These are phyloP conservation scores for Colletotrichum echinochloae DNA, from an alignment of 2,329 filamentous ascomycete genomes.

Conservation along the genomic window DNA sequence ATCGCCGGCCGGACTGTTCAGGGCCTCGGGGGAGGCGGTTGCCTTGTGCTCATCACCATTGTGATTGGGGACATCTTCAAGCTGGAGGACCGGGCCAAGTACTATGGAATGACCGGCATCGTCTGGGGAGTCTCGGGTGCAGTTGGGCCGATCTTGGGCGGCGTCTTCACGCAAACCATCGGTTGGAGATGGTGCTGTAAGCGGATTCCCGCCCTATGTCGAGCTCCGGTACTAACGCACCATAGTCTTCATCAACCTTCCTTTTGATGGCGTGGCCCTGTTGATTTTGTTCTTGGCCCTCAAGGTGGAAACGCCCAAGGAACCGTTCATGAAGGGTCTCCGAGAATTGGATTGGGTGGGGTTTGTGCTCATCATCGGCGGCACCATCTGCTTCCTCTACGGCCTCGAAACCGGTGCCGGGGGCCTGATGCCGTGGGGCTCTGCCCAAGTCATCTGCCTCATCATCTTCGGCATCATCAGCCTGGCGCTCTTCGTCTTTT, in stretches of 20 bases:
- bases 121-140: slow-evolving; percentile 67
- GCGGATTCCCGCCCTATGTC: slow-evolving; percentile 45
- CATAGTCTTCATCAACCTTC: slow-evolving; percentile 58
- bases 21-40: slow-evolving; percentile 52
- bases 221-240: slow-evolving; percentile 3
- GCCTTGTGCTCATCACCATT: slow-evolving; percentile 52
- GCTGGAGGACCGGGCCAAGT: slow-evolving; percentile 49
- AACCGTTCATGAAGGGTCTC: slow-evolving; percentile 64
- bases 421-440: slow-evolving; percentile 62
- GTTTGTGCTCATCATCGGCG: slow-evolving; percentile 65
- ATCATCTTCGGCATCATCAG: slow-evolving; percentile 62
- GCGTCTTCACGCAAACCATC: slow-evolving; percentile 67
- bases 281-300: slow-evolving; percentile 48
- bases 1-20: slow-evolving; percentile 51
- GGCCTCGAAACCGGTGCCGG: slow-evolving; percentile 70
- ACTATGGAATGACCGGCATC: slow-evolving; percentile 68
- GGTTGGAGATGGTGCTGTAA: slow-evolving; percentile 67
- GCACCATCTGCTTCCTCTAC: slow-evolving; percentile 69
- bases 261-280: slow-evolving; percentile 57
- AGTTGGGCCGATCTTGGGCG: slow-evolving; percentile 68
- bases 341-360: slow-evolving; percentile 65
- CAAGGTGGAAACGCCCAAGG: slow-evolving; percentile 68
- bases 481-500: slow-evolving; percentile 59
- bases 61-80: slow-evolving; percentile 53
- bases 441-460: slow-evolving; percentile 63